Percentiles rank a stretch among this genome's conserved stretches.
phyloP scores from a whole-genome alignment of 805 yeast genomes.

The Pichia heedii region DNA sequence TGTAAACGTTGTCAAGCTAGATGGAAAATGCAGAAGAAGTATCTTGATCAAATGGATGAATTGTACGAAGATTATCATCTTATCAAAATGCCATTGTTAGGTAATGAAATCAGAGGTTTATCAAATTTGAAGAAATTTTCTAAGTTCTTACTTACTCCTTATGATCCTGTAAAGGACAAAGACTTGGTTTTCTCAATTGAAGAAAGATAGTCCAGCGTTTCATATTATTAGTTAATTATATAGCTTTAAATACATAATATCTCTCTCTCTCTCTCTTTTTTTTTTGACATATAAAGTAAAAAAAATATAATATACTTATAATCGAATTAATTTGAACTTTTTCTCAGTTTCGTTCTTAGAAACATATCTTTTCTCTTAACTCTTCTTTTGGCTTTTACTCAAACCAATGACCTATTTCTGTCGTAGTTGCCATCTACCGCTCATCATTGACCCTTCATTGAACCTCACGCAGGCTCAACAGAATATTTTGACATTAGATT shows the following conservation, averaged over 20 bases:
- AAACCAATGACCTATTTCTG: constrained; percentile 29
- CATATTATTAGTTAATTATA: too few species aligned
- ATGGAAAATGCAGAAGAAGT: constrained; percentile 93
- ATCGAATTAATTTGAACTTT: too few species aligned
- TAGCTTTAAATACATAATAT: background rate
- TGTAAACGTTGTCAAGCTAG: constrained; percentile 91
- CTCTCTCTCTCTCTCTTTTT: background rate
- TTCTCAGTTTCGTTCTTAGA: too few species aligned
- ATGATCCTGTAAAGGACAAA: constrained; percentile 56
- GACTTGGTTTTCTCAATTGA: constrained; percentile 45
- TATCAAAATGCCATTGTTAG: constrained; percentile 91
- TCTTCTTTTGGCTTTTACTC: background rate
- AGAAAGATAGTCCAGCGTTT: too few species aligned
- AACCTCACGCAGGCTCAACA: constrained; percentile 46
- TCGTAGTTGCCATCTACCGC: constrained; percentile 54
- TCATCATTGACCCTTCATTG: constrained; percentile 48
- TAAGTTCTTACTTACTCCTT: constrained; percentile 67
- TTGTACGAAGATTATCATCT: constrained; percentile 95
- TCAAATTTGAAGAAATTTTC: constrained; percentile 80
- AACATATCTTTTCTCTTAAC: background rate
- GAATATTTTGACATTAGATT: constrained; percentile 35
- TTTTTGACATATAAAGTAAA: background rate
- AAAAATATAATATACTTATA: too few species aligned
- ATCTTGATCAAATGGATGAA: constrained; percentile 90
- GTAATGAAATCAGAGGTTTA: constrained; percentile 90